Percentiles rank a stretch among this genome's conserved stretches.
These are phyloP conservation scores for Osmozyma mogii DNA, from an alignment of 805 yeast genomes.

Conservation along the genomic window DNA sequence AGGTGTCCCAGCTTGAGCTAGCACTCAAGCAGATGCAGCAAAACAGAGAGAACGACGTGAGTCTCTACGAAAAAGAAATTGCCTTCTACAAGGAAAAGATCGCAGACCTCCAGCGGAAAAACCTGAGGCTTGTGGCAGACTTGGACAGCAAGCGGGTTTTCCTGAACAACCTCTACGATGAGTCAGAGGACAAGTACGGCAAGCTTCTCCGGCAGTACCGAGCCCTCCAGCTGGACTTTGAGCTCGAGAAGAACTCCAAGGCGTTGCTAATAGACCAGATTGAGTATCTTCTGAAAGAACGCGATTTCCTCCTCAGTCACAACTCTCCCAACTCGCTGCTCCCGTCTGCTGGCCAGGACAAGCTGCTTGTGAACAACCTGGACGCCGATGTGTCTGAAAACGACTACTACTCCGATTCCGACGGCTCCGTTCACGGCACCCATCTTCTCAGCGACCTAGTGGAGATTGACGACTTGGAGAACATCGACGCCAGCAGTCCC, in stretches of 20 bases:
- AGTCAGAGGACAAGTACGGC: slow-evolving; percentile 17
- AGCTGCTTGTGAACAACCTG: not conserved
- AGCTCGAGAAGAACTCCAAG: slow-evolving; percentile 46
- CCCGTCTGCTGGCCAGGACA: not conserved
- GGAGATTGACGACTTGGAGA: slow-evolving; percentile 11
- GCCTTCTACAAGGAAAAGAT: slow-evolving; percentile 24
- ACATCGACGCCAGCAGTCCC: slow-evolving; percentile 21
- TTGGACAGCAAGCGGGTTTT: slow-evolving; percentile 8
- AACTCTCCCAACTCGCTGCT: not conserved
- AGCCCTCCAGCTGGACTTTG: slow-evolving; percentile 42
- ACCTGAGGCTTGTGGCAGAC: slow-evolving; percentile 12
- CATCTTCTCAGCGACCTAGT: slow-evolving; percentile 18
- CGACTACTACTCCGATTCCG: slow-evolving; percentile 12
- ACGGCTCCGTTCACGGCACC: slow-evolving; percentile 14
- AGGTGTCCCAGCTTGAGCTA: slow-evolving; percentile 19
- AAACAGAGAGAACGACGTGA: slow-evolving; percentile 20
- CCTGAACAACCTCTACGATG: slow-evolving; percentile 3
- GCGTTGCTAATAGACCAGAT: slow-evolving; percentile 47
- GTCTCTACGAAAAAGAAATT: slow-evolving; percentile 23
- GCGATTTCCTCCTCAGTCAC: slow-evolving; percentile 8
- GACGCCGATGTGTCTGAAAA: slow-evolving; percentile 4
- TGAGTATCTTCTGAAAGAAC: slow-evolving; percentile 38
- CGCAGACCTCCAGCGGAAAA: slow-evolving; percentile 21
- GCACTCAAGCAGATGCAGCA: slow-evolving; percentile 20
- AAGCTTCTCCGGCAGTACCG: slow-evolving; percentile 27